Evolutionary conservation across 2,329 filamentous ascomycete species (phyloP).

Genomic region (Aureobasidium sp.): DNA sequence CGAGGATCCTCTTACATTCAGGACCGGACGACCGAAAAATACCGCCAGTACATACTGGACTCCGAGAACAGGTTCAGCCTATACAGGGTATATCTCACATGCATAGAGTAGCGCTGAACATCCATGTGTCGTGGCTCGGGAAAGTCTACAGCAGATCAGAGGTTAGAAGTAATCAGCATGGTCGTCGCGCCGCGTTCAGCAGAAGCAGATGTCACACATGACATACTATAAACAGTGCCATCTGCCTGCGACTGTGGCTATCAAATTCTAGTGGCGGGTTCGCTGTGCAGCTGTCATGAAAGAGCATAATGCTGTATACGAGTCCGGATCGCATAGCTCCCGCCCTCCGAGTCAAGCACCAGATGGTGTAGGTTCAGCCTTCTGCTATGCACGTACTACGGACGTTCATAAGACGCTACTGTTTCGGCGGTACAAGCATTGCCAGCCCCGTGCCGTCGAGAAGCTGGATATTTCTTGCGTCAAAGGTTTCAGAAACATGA

Average conservation of each 20-base stretch:
- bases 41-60: background rate
- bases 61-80: background rate
- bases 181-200: background rate
- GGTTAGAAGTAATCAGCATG: background rate
- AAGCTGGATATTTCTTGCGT: background rate
- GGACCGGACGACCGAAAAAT: background rate
- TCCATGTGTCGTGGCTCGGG: background rate
- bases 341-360: background rate
- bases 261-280: background rate
- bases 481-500: background rate
- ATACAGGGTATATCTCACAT: background rate
- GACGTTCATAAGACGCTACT: slow-evolving; percentile 6
- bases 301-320: background rate
- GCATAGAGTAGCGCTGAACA: background rate
- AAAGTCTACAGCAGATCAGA: background rate
- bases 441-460: background rate
- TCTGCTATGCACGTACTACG: background rate
- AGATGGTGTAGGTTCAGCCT: slow-evolving; percentile 10
- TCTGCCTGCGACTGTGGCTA: background rate
- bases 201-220: background rate
- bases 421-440: background rate
- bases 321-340: background rate
- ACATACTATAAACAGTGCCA: background rate
- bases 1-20: background rate
- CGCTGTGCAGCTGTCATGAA: background rate